Conservation (phyloP, 805 yeast species). For the Metschnikowia bowlesiae region DNA sequence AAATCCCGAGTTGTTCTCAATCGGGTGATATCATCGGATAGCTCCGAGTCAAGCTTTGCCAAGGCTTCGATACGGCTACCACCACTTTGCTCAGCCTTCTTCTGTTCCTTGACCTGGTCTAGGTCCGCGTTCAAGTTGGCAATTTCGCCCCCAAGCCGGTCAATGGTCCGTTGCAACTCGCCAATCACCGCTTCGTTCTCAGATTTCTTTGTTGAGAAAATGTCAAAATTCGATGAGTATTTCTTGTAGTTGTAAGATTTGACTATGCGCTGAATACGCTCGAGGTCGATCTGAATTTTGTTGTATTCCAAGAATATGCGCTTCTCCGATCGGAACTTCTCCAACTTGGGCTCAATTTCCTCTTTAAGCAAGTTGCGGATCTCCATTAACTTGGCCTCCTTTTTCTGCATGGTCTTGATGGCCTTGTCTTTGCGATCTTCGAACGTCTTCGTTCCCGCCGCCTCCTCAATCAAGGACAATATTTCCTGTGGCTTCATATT, state of each 20-base stretch:
- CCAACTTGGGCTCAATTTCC: slow-evolving; percentile 91
- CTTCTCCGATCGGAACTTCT: slow-evolving; percentile 74
- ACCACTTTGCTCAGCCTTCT: slow-evolving; percentile 54
- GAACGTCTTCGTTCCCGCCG: slow-evolving; percentile 95
- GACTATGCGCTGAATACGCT: slow-evolving; percentile 65
- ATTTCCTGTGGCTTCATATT: slow-evolving; percentile 95
- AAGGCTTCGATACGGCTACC: slow-evolving; percentile 58
- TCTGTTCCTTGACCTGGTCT: slow-evolving; percentile 45
- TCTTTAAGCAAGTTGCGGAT: slow-evolving; percentile 69
- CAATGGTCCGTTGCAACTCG: slow-evolving; percentile 41
- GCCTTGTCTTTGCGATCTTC: slow-evolving; percentile 93
- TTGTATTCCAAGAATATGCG: slow-evolving; percentile 81
- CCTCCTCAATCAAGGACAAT: slow-evolving; percentile 89
- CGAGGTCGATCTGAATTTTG: slow-evolving; percentile 75
- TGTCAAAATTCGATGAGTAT: slow-evolving; percentile 37
- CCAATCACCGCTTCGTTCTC: slow-evolving; percentile 39
- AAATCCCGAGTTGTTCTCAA: slow-evolving; percentile 60
- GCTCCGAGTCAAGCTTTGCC: slow-evolving; percentile 32
- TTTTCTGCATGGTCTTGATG: slow-evolving; percentile 84
- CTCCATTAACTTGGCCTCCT: slow-evolving; percentile 78
- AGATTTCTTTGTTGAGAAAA: slow-evolving; percentile 41
- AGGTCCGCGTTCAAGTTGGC: slow-evolving; percentile 57
- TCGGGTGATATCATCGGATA: slow-evolving; percentile 60
- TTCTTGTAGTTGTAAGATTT: slow-evolving; percentile 68
- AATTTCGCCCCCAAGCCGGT: slow-evolving; percentile 52